These are phyloP conservation scores for Chenopodium berlandieri DNA, from an alignment of 148 eudicot species.

Conservation along the genomic window DNA sequence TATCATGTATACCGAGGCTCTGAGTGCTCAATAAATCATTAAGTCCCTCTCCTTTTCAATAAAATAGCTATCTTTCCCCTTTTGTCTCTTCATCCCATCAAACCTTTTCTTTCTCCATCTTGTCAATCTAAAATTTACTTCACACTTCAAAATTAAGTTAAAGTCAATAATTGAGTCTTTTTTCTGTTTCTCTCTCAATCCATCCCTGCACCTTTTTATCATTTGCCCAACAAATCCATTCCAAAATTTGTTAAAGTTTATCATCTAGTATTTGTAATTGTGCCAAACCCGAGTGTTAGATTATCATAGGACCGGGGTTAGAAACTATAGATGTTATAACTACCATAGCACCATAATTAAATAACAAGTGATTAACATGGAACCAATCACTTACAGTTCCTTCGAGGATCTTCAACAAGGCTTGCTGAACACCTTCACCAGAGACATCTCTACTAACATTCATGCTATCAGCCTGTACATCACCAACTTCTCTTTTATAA, in stretches of 20 bases:
- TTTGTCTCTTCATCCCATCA: background rate
- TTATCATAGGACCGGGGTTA: background rate
- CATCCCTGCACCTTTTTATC: background rate
- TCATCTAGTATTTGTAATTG: background rate
- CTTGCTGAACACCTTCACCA: conserved; percentile 98
- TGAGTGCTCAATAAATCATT: background rate
- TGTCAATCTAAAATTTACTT: background rate
- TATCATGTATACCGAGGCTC: background rate
- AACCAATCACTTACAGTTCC: conserved; percentile 71
- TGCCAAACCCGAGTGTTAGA: background rate
- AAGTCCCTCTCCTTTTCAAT: background rate
- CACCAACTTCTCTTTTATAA: background rate
- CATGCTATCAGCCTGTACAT: conserved; percentile 70
- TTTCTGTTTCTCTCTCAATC: background rate
- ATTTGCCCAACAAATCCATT: background rate
- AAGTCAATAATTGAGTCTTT: background rate
- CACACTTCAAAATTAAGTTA: background rate
- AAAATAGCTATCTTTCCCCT: background rate
- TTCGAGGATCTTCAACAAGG: conserved; percentile 90
- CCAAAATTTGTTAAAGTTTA: background rate
- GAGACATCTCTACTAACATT: conserved; percentile 90
- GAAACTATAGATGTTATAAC: background rate
- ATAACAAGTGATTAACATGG: background rate
- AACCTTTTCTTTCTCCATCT: background rate
- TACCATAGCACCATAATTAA: background rate